phyloP scores from a whole-genome alignment of 73 alveolate species.

The Symbiodinium natans region DNA sequence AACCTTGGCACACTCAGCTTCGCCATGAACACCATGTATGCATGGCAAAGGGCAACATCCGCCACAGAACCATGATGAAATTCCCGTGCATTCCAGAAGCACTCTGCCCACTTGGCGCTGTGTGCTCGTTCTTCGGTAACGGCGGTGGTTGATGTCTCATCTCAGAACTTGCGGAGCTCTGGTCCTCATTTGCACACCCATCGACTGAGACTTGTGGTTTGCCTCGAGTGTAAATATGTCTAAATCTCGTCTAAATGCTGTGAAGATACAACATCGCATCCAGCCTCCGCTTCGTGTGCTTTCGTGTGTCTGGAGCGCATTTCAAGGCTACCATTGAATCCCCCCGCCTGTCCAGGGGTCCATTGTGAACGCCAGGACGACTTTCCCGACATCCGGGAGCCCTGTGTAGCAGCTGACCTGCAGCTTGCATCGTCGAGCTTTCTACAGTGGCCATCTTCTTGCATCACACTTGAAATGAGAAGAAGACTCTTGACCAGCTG shows the following conservation, averaged over 20 bases:
- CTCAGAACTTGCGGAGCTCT: not conserved
- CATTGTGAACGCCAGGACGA: slow-evolving; percentile 54
- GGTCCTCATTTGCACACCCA: not conserved
- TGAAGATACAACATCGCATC: not conserved
- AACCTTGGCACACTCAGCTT: not conserved
- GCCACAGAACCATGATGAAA: no score
- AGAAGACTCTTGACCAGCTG: not conserved
- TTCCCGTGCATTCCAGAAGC: no score
- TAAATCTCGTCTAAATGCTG: not conserved
- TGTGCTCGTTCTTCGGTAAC: not conserved
- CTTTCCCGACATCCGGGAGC: slow-evolving; percentile 25
- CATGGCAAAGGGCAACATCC: no score
- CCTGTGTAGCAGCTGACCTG: slow-evolving; percentile 42
- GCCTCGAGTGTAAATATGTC: no score
- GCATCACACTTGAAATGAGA: not conserved
- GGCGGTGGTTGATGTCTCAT: not conserved
- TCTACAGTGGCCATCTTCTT: no score
- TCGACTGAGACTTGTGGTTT: not conserved
- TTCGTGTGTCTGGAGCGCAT: no score
- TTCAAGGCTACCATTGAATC: no score
- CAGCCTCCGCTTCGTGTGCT: not conserved
- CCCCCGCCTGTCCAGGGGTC: slow-evolving; percentile 35
- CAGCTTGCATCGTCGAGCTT: no score
- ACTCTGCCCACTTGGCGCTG: not conserved
- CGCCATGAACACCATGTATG: no score